Base-by-base conservation (phyloP, 1,139 yeast species). In the Candida buenavistaensis region DNA sequence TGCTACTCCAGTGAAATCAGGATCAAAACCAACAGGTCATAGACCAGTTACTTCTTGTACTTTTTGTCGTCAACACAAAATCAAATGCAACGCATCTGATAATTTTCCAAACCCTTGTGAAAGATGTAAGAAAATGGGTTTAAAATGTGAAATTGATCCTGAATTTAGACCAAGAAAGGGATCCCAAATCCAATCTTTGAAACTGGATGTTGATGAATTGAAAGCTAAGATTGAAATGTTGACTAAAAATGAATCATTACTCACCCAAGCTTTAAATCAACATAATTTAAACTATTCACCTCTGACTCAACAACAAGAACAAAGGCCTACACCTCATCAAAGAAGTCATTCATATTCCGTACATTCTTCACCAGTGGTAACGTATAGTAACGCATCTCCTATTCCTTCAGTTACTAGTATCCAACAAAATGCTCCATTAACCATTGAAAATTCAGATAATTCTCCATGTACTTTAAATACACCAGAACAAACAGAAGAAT, bases 41-140 rank as follows among this genome's bases (percentile, higher is more conserved):
- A 65, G 96, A 37, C 96, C 96, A 0, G 95, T 89, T 2, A 85
- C 96, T 0, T 84, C 95, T 3, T 90, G 97, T 54, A 86, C 96
- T 0, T 94, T 88, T 52, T 90, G 97, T 55, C 79, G 97, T 36
- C 97, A 90, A 55, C 97, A 89, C 55, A 90, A 90, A 59, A 88
- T 89, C 60, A 85, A 84, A 52, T 90, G 97, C 61, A 87, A 90
- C 54, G 97, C 97, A 0, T 76, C 87, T 3, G 92, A 85, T 16
- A 80, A 82, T 42, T 84, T 76, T 48, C 97, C 97, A 2, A 69
- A 71, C 10, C 87, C 96, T 0, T 90, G 97, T 57, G 75, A 82
- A 21, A 62, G 96, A 39, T 90, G 97, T 59, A 82, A 79, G 32
- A 70, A 83, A 51, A 83, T 85, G 86, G 82, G 80, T 2, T 68